A percentile compares a stretch with the other conserved stretches of the same genome.
These are phyloP conservation scores for Panicum virgatum DNA, from an alignment of 202 grass and related monocot genomes.

Conservation along the genomic window DNA sequence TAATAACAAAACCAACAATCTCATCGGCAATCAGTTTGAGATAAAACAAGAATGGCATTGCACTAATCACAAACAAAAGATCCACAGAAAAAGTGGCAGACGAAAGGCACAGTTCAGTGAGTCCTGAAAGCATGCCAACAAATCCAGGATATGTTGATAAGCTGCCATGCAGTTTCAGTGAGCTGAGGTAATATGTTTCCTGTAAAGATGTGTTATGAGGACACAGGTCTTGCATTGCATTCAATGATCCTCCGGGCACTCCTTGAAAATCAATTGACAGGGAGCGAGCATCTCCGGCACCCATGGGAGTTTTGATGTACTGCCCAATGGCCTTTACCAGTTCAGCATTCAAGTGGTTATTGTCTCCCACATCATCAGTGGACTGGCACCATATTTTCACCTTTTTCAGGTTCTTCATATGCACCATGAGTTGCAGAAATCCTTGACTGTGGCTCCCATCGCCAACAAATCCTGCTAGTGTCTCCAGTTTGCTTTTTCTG, in stretches of 20 bases:
- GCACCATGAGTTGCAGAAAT: background rate
- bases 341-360: no score
- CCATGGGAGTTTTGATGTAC: no score
- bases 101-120: conserved; percentile 3
- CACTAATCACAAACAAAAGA: no score
- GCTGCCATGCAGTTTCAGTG: background rate
- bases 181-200: conserved; percentile 15
- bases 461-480: background rate
- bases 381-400: conserved; percentile 26
- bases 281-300: background rate
- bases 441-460: background rate
- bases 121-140: background rate
- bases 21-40: background rate
- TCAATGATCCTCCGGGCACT: no score
- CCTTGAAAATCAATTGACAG: conserved; percentile 1
- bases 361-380: no score
- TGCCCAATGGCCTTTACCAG: no score
- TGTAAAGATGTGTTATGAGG: no score
- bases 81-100: no score
- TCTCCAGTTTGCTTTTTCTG: background rate
- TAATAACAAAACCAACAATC: background rate
- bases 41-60: background rate
- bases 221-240: no score
- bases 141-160: background rate
- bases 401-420: conserved; percentile 16